Evolutionary conservation across 148 eudicot species (phyloP).

Genomic region (Dianthus caryophyllus): DNA sequence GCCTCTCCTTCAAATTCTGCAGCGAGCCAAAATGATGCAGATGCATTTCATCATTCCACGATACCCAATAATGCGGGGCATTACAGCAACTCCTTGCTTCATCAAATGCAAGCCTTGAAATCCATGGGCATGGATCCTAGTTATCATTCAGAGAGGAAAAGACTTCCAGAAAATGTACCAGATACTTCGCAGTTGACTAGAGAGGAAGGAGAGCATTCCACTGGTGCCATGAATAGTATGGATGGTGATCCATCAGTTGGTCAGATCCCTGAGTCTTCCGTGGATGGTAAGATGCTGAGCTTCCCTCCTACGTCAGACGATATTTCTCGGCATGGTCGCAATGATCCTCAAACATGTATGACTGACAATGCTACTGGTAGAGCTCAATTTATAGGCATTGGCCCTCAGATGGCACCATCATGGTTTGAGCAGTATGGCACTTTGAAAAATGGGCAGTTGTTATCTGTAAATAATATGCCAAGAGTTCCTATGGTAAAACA

Average conservation of each 20-base stretch:
- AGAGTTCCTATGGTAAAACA: constrained; percentile 30
- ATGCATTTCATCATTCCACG: constrained; percentile 61
- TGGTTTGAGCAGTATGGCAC: constrained; percentile 78
- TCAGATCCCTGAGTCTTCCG: constrained; percentile 32
- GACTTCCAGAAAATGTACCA: constrained; percentile 35
- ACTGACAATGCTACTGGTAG: constrained; percentile 27
- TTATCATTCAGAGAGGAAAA: constrained; percentile 50
- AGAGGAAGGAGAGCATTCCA: constrained; percentile 21
- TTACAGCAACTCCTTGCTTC: constrained; percentile 44
- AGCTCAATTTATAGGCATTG: constrained; percentile 44
- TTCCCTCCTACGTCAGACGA: constrained; percentile 39
- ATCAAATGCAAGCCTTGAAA: constrained; percentile 55
- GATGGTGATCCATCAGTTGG: constrained; percentile 31
- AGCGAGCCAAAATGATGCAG: constrained; percentile 53
- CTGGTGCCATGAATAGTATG: constrained; percentile 27
- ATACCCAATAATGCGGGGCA: constrained; percentile 42
- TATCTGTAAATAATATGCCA: constrained; percentile 40
- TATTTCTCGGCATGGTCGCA: constrained; percentile 36
- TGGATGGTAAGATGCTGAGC: constrained; percentile 33
- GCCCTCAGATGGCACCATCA: constrained; percentile 86
- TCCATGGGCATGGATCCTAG: constrained; percentile 44
- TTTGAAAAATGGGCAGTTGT: constrained; percentile 60
- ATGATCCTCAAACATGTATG: constrained; percentile 37
- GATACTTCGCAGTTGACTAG: constrained; percentile 26
- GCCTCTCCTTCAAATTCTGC: constrained; percentile 44